Base-by-base conservation (phyloP, 441 rosid genomes). In the Geranium incanum region DNA sequence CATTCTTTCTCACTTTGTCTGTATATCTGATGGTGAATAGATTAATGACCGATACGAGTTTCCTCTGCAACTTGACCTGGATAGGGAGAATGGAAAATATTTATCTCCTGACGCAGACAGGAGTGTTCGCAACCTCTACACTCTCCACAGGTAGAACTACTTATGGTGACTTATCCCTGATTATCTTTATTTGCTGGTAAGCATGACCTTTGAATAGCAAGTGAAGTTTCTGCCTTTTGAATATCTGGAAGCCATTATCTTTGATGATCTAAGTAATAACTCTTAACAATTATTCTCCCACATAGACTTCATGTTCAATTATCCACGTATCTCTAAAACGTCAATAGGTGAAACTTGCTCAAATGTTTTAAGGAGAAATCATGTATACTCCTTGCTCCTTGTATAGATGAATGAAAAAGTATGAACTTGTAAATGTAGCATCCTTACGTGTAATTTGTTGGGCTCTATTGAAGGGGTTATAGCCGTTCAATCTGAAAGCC, bases 41-140 rank as follows among this genome's bases (percentile, higher is more conserved):
- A 85, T 85, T 76, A 85, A 85, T 70, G 88, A 85, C 68, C 86
- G 84, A 19, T 85, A 85, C 41, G 88, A 85, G 72, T 85, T 85
- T 62, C 88, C 88, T 52, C 69, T 81, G 73, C 85, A 85, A 83
- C 88, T 85, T 75, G 88, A 85, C 76, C 85, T 85, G 75, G 88
- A 85, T 59, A 78, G 80, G 3, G 86, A 76, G 52, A 72, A 73
- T 71, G 83, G 84, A 21, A 85, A 85, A 71, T 85, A 85, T 73
- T 75, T 85, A 67, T 85, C 86, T 21, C 83, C 84, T 37, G 88
- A 82, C 0, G 84, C 86, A 38, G 81, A 85, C 72, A 82, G 83
- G 82, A 82, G 79, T 16, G 83, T 82, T 63, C 83, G 88, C 72
- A 85, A 85, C 70, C 83, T 85, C 66, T 85, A 82, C 76, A 77